Base-by-base conservation (phyloP, 2,329 filamentous ascomycete species). In the Nemania sp. region DNA sequence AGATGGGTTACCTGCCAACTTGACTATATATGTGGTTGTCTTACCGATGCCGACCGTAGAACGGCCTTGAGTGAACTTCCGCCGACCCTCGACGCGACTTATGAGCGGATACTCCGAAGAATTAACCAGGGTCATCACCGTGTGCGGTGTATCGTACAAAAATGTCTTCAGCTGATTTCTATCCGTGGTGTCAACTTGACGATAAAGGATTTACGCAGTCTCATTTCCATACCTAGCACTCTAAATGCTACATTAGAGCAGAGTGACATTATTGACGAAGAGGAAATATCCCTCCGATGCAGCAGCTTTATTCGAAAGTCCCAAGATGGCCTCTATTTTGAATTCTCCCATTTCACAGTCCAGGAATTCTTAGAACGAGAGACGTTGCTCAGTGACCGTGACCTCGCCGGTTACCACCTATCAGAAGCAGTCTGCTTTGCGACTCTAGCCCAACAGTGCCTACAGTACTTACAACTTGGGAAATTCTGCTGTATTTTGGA, bases 281-380 rank as follows among this genome's bases (percentile, higher is more conserved):
- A 6, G n/a, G 26, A 68, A 27, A 49, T 67, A 8, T 24, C 38
- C 57, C 11, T 35, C 51, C 32, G 18, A n/a, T 73, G 73, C 51
- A 69, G 71, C 10, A 71, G 69, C 22, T 63, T 74, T 24, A 66
- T 73, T 58, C 47, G 71, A 26, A 73, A 73, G 26, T 68, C 70
- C 2, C 62, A 66, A 7, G 29, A 68, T 29, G 67, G 52, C 27
- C 2, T 24, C 2, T 1, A 6, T 8, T 70, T 74, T 15, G 70
- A 74, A 22, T 74, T 73, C 35, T 62, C 73, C 0, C 73, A 73
- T 57, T 73, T 71, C 24, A 69, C 73, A 0, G 72, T 74, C 13
- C 61, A 47, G 7, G 72, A 73, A 20, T 74, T 72, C 20, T 54
- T 73, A 15, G 29, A 62, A 10, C 56, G 61, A 7, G 24, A 64